Base-by-base conservation (phyloP, 441 rosid genomes). In the Euphorbia celastroides region DNA sequence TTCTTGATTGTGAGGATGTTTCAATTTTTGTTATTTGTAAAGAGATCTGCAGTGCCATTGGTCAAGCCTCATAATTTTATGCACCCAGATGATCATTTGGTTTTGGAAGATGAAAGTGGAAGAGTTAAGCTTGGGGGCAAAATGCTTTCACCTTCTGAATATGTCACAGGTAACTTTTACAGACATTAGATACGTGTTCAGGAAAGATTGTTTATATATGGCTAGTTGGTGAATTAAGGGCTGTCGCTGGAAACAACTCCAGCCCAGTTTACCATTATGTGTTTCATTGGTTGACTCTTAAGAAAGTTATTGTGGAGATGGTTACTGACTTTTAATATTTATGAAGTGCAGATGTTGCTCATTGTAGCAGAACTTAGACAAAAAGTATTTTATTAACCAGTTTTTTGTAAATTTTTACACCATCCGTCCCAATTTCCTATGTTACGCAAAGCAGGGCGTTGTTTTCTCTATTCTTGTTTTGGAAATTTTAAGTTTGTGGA, bases 41-140 rank as follows among this genome's bases (percentile, higher is more conserved):
- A 92, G 99, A 89, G 99, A 75, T 83, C 98, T 67, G 79, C 74
- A 32, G 60, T 71, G 26, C 97, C 98, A 26, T 82, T 88, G 63
- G 94, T 84, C 54, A 89, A 82, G 78, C 92, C 84, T 72, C 94
- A 81, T 69, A 92, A 88, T 83, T 94, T 91, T 74, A 65, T 86
- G 86, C 91, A 89, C 66, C 79, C 81, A 8, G 91, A 88, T 82
- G 99, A 94, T 81, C 65, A 79, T 77, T 74, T 94, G 75, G 75
- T 89, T 66, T 73, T 94, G 72, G 99, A 94, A 88, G 99, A 92
- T 71, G 99, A 94, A 79, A 89, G 96, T 72, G 99, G 97, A 19
- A 81, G 97, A 79, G 97, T 92, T 66, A 84, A 86, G 75, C 96
- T 89, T 59, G 74, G 87, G 0, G 94, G 98, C n/a, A 62, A 80